Conservation (phyloP, 495 filamentous ascomycete species). For the Penicillium maclennaniae region DNA sequence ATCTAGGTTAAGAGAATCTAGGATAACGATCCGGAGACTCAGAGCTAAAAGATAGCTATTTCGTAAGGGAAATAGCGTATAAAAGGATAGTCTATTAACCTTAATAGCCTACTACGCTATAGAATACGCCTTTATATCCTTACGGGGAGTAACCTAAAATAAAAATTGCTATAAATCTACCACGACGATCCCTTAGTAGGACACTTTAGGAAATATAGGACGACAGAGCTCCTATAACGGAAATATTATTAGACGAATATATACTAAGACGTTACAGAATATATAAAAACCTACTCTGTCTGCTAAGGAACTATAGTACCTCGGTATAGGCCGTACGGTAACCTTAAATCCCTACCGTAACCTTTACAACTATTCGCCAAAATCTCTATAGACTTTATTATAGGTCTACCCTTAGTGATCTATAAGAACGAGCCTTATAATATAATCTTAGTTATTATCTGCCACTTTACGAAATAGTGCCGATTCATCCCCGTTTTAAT, state of each 20-base stretch:
- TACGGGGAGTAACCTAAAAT: background rate
- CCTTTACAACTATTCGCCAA: too few relatives aligned
- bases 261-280: background rate
- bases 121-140: background rate
- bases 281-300: background rate
- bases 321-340: background rate
- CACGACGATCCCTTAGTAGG: background rate
- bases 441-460: too few relatives aligned
- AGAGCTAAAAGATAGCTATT: too few relatives aligned
- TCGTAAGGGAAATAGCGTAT: too few relatives aligned
- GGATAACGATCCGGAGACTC: too few relatives aligned
- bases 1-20: too few relatives aligned
- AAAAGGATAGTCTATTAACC: background rate
- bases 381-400: background rate
- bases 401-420: background rate
- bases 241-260: too few relatives aligned
- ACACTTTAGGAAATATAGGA: too few relatives aligned
- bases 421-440: too few relatives aligned
- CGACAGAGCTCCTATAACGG: too few relatives aligned
- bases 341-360: too few relatives aligned
- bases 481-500: background rate
- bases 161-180: background rate
- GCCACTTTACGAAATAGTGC: background rate
- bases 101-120: background rate
- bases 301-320: background rate